phyloP scores from a whole-genome alignment of 352 stramenopile genomes.

The Phytophthora europaea region DNA sequence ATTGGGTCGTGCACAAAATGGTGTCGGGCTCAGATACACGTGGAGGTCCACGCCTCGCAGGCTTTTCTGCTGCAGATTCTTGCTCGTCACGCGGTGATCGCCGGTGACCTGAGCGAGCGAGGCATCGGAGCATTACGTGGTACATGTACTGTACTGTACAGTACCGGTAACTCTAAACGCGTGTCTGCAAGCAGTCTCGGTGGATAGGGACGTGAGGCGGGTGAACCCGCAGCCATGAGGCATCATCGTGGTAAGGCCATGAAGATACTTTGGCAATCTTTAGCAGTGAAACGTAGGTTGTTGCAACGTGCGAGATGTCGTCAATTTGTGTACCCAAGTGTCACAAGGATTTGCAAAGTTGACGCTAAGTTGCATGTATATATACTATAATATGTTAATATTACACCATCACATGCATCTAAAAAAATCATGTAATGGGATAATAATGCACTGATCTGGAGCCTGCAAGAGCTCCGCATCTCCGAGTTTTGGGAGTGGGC shows the following conservation, averaged over 20 bases:
- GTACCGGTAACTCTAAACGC: not conserved
- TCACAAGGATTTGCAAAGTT: conserved; percentile 17
- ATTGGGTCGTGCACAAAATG: conserved; percentile 22
- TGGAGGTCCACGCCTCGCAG: conserved; percentile 32
- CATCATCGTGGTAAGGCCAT: not conserved
- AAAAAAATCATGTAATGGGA: too few relatives aligned
- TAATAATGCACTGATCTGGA: too few relatives aligned
- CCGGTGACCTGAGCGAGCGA: not conserved
- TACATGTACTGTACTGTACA: not conserved
- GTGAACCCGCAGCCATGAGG: not conserved
- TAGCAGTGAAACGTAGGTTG: not conserved
- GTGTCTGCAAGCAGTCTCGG: not conserved
- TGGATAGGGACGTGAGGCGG: conserved; percentile 27
- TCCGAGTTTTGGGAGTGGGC: too few relatives aligned
- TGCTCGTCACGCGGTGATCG: conserved; percentile 13
- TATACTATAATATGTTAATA: too few relatives aligned
- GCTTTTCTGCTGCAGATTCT: conserved; percentile 11
- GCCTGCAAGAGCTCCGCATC: too few relatives aligned
- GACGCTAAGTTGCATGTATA: too few relatives aligned
- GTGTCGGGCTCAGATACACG: conserved; percentile 19
- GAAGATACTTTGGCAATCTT: not conserved
- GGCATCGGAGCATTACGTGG: not conserved
- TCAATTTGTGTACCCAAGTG: conserved; percentile 41
- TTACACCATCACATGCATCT: too few relatives aligned
- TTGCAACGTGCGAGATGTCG: conserved; percentile 19